Base-by-base conservation (phyloP, 352 stramenopile genomes). In the Peronospora tabacina region DNA sequence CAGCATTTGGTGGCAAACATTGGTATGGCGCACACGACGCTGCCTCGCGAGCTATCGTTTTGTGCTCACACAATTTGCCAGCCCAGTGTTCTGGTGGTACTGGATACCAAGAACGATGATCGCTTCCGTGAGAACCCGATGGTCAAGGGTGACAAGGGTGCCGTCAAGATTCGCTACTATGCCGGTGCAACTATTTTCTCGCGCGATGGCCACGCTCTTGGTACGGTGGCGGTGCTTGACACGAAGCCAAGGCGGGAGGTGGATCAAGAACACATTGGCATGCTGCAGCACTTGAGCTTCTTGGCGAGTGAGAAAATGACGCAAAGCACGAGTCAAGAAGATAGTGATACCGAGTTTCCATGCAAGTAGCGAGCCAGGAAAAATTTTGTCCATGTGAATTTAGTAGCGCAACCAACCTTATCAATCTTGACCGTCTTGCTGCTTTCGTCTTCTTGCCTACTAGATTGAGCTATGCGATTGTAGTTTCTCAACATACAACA, bases 101-200 rank as follows among this genome's bases (percentile, higher is more conserved):
- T 90, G 16, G 82, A 94, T 51, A 90, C 82, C 8, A 89, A 90
- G 65, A 83, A 74, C 34, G 82, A 94, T 61, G 78, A 88, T 24
- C 80, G 80, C 0, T 94, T 94, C 61, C 74, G 78, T 7, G 74
- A 94, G 41, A 94, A 94, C 61, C 82, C 82, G 16, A 90, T 94
- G 74, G 82, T 91, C 24, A 89, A 88, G 50, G 82, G 80, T 40
- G 73, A 88, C 29, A 89, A 90, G 44, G 76, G 79, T 16, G 73
- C 80, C 2, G 76, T 85, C 24, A 94, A 94, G 61, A 90, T 94
- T 53, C 74, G 80, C 49, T 94, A 91, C 56, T 94, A 94, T 52
- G 76, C 81, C 10, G 82, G 82, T 12, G 82, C 81, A 10, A 87
- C 76, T 35, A 90, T 93, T 49, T 91, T 89, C 45, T 88, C 77